phyloP scores from a whole-genome alignment of 2,329 filamentous ascomycete species.

The Claviceps sp. region DNA sequence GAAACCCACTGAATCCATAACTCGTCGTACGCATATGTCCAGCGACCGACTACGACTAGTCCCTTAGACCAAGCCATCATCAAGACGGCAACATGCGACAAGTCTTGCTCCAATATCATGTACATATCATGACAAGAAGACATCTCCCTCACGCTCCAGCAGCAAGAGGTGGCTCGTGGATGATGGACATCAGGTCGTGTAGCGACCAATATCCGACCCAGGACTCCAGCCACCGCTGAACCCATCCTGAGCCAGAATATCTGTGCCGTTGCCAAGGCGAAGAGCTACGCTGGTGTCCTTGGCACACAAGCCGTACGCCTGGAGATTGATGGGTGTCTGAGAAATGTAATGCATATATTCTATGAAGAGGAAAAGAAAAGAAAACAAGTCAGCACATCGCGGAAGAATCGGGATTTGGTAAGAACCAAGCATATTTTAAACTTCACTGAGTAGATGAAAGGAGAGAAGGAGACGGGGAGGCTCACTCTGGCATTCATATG shows the following conservation, averaged over 20 bases:
- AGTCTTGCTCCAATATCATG: too few species aligned
- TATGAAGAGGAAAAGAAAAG: neutral
- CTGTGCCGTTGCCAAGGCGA: conserved; percentile 22
- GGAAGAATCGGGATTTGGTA: neutral
- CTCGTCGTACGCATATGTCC: too few species aligned
- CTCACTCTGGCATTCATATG: conserved; percentile 4
- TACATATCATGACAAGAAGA: neutral
- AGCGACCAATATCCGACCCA: conserved; percentile 24
- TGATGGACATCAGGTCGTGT: conserved; percentile 14
- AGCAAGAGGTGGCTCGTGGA: neutral
- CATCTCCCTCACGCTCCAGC: neutral
- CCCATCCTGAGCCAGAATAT: conserved; percentile 16
- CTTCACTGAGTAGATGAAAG: neutral
- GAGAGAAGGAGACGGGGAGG: neutral
- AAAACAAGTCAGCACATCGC: neutral
- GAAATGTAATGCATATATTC: conserved; percentile 25
- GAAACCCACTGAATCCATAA: too few species aligned
- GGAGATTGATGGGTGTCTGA: conserved; percentile 22
- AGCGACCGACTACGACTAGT: neutral
- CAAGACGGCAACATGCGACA: neutral
- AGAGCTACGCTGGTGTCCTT: conserved; percentile 23
- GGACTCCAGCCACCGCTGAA: conserved; percentile 23
- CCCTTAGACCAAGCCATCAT: neutral
- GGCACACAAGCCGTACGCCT: conserved; percentile 28
- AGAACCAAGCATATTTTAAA: neutral